Evolutionary conservation across 306 rosid genomes (phyloP).

Genomic region (Prunus mira): DNA sequence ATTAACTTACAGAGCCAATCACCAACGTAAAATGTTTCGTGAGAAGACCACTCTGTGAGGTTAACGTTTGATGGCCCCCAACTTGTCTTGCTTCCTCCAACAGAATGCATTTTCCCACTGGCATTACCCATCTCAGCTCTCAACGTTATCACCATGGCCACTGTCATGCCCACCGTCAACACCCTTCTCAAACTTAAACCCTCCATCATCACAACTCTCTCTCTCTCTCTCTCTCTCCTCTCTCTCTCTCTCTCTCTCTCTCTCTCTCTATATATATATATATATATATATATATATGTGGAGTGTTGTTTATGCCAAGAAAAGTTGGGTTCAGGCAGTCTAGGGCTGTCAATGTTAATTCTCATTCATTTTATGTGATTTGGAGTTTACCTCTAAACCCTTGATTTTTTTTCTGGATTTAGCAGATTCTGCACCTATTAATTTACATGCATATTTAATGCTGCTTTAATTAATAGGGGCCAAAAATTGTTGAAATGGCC

Average conservation of each 20-base stretch:
- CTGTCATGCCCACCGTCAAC: background rate
- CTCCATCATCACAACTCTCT: background rate
- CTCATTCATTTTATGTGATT: background rate
- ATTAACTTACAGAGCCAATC: slow-evolving; percentile 22
- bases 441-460: background rate
- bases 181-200: background rate
- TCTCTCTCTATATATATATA: no score
- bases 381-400: background rate
- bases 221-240: background rate
- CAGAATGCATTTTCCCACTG: background rate
- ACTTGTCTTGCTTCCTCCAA: slow-evolving; percentile 16
- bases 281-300: background rate
- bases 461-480: background rate
- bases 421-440: background rate
- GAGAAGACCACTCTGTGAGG: slow-evolving; percentile 22
- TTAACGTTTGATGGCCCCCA: slow-evolving; percentile 21
- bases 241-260: background rate
- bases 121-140: background rate
- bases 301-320: background rate
- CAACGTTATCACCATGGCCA: background rate
- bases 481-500: no score
- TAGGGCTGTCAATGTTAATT: background rate
- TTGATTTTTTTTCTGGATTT: background rate
- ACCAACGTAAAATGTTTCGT: slow-evolving; percentile 4
- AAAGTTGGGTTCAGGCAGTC: background rate